phyloP scores from a whole-genome alignment of 2,329 filamentous ascomycete species.

The Neophaeococcomyces mojaviensis region DNA sequence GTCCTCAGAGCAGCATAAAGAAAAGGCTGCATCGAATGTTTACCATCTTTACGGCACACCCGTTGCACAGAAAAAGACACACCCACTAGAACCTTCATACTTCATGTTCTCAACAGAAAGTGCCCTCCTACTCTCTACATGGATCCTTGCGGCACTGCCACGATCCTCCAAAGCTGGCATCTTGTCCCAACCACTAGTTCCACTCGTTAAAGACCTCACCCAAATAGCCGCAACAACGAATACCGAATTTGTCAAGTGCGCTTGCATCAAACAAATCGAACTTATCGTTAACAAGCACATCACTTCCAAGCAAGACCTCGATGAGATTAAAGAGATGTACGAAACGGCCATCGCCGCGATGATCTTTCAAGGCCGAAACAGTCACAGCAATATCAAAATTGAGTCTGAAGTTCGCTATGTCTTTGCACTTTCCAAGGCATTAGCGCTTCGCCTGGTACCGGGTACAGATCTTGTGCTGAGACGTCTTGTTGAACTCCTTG shows the following conservation, averaged over 20 bases:
- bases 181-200: constrained; percentile 13
- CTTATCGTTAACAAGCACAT: constrained; percentile 34
- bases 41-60: constrained; percentile 46
- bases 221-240: constrained; percentile 17
- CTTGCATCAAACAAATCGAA: constrained; percentile 25
- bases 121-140: constrained; percentile 41
- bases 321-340: constrained; percentile 27
- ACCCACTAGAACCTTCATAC: not conserved
- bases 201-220: constrained; percentile 23
- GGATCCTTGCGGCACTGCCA: constrained; percentile 23
- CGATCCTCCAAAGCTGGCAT: constrained; percentile 13
- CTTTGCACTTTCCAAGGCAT: constrained; percentile 55
- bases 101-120: constrained; percentile 24
- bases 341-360: constrained; percentile 18
- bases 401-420: constrained; percentile 42
- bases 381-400: constrained; percentile 23
- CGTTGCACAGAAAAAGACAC: not conserved
- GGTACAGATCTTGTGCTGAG: constrained; percentile 45
- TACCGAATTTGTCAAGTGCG: constrained; percentile 12
- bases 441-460: constrained; percentile 48
- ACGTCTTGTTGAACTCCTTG: constrained; percentile 40
- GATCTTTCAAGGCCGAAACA: not conserved
- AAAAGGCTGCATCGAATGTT: constrained; percentile 44
- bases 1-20: constrained; percentile 46
- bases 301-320: constrained; percentile 24